phyloP scores from a whole-genome alignment of 768 basidiomycete species.

The Mycena floridula region DNA sequence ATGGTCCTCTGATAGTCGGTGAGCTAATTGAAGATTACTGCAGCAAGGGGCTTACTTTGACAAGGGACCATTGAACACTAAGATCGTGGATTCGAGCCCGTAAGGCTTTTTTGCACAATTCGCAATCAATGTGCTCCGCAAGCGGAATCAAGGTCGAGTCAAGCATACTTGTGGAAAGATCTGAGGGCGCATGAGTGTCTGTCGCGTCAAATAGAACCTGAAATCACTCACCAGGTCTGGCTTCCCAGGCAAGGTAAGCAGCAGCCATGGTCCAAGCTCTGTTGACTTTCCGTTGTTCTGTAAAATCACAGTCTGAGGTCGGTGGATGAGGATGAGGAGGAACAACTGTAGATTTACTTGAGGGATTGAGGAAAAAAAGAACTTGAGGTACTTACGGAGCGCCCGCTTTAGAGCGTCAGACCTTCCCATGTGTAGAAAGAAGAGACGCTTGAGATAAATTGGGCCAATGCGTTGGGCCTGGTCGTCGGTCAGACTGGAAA shows the following conservation, averaged over 20 bases:
- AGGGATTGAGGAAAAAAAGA: not conserved
- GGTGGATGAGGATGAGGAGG: conserved; percentile 77
- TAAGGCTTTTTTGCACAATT: conserved; percentile 58
- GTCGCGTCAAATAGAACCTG: not conserved
- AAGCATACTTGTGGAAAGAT: conserved; percentile 67
- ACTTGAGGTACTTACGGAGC: not conserved
- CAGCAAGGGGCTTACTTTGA: conserved; percentile 47
- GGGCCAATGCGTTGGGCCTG: conserved; percentile 66
- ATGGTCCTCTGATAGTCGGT: conserved; percentile 43
- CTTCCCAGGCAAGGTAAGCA: conserved; percentile 82
- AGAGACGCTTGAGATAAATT: conserved; percentile 71
- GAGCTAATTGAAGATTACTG: not conserved
- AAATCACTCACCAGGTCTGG: conserved; percentile 55
- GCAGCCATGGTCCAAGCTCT: conserved; percentile 80
- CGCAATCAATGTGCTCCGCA: conserved; percentile 62
- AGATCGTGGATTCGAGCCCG: conserved; percentile 63
- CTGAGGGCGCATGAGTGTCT: conserved; percentile 28
- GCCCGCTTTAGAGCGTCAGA: conserved; percentile 72
- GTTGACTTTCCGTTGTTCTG: conserved; percentile 73
- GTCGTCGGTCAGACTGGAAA: conserved; percentile 65
- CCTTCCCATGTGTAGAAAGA: conserved; percentile 81
- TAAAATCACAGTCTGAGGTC: conserved; percentile 59
- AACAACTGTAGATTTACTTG: conserved; percentile 59
- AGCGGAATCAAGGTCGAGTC: conserved; percentile 68
- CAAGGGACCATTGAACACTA: conserved; percentile 70